Evolutionary conservation across 192 early-diverging fungal species (phyloP).

Genomic region (Gamsiella multidivaricata): DNA sequence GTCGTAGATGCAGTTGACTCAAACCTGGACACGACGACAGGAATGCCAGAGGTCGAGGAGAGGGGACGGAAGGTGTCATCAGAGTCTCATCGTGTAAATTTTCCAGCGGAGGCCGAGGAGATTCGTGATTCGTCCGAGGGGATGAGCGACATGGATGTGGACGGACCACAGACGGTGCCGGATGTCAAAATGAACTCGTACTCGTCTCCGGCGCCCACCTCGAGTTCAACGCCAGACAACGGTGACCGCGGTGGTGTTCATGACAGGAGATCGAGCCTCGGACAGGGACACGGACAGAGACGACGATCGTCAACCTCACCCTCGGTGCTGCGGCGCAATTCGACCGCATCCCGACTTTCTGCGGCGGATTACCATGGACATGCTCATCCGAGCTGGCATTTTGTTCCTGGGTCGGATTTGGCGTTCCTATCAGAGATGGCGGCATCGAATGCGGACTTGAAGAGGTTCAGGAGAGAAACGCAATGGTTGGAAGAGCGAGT

Average conservation of each 20-base stretch:
- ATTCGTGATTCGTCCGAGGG: background rate
- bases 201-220: too few relatives aligned
- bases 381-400: slow-evolving; percentile 19
- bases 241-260: too few relatives aligned
- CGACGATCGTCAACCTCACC: slow-evolving; percentile 8
- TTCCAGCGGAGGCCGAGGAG: background rate
- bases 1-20: too few relatives aligned
- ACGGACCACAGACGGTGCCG: slow-evolving; percentile 11
- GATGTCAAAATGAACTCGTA: background rate
- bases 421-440: slow-evolving; percentile 47
- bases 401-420: slow-evolving; percentile 35
- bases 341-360: background rate
- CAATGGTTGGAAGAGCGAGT: slow-evolving; percentile 45
- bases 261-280: too few relatives aligned
- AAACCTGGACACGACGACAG: too few relatives aligned
- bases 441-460: slow-evolving; percentile 34
- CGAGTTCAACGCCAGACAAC: too few relatives aligned
- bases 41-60: too few relatives aligned
- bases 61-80: too few relatives aligned
- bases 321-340: background rate
- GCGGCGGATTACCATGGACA: background rate
- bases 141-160: slow-evolving; percentile 9
- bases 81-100: too few relatives aligned
- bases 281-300: background rate
- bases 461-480: slow-evolving; percentile 39